These are phyloP conservation scores for Aspergillus caelatus DNA, from an alignment of 2,329 filamentous ascomycete species.

Conservation along the genomic window DNA sequence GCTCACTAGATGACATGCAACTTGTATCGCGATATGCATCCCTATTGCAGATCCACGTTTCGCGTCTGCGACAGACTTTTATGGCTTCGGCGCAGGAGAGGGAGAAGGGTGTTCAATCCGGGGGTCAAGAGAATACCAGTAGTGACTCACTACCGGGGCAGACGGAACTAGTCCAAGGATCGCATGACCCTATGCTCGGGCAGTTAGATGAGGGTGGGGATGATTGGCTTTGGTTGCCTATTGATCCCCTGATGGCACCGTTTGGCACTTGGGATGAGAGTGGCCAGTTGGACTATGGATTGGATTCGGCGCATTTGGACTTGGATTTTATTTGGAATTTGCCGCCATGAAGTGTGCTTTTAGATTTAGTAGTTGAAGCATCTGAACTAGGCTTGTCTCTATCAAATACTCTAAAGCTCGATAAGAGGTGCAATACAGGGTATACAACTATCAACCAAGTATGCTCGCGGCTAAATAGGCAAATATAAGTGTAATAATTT, in stretches of 20 bases:
- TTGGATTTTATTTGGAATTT: constrained; percentile 37
- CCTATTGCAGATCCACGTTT: constrained; percentile 1
- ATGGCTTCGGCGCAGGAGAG: neutral
- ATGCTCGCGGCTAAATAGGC: no score
- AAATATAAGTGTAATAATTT: no score
- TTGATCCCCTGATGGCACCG: constrained; percentile 4
- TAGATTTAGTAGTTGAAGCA: fast-evolving
- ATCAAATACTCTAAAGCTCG: no score
- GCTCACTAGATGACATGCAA: constrained; percentile 1
- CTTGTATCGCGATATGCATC: neutral
- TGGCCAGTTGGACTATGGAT: constrained; percentile 17
- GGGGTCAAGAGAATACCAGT: neutral
- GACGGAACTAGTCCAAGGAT: neutral
- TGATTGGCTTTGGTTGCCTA: constrained; percentile 4
- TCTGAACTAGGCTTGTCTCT: neutral
- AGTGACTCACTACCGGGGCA: neutral
- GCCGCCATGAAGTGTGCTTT: constrained; percentile 6
- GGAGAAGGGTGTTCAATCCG: neutral
- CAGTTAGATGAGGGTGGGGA: neutral
- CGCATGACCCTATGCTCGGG: neutral
- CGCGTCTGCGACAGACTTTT: neutral
- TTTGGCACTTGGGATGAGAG: constrained; percentile 15
- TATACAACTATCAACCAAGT: no score
- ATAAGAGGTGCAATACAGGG: no score
- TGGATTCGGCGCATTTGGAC: constrained; percentile 27